Base-by-base conservation (phyloP, 1,284 basidiomycete genomes). In the Golubevia pallescens region DNA sequence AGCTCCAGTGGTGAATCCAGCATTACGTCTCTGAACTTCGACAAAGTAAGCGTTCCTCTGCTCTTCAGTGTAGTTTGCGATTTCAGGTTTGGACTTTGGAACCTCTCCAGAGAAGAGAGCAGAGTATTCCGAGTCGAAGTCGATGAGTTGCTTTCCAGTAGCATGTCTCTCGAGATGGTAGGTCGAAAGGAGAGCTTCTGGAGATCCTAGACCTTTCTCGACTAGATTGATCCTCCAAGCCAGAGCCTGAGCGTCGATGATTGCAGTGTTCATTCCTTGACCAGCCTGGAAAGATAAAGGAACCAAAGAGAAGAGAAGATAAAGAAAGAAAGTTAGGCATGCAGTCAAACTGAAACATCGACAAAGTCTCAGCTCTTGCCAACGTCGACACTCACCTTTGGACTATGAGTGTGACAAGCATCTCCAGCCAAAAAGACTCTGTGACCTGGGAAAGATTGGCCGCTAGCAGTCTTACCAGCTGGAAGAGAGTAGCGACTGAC, bases 201-300 rank as follows among this genome's bases (percentile, higher is more conserved):
- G 74, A 62, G 84, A 72, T 7, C 84, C 86, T 51, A 87, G 65
- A 13, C 86, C 86, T 74, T 87, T 87, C 65, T 86, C 84, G 61
- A 86, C 82, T 38, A 86, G 69, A 71, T 87, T 87, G 75, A 87
- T 81, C 64, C 86, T 81, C 86, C 86, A 87, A 1, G 85, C 78
- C 38, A 86, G 74, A 14, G 86, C 84, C 75, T 85, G 86, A 70
- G 85, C 82, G 71, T 87, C 86, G 63, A 87, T 82, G 74, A 87
- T 85, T 55, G 85, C 85, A 60, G 86, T 87, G 75, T 86, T 87
- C 86, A 86, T 86, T 58, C 83, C 62, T 53, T 54, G 57, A 23
- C 61, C 61, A n/a, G 61, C 61, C 61, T 62, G 54, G 54, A 28
- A 13, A 56, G 20, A 56, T 5, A 7, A 6, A 62, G 38, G 14